These are phyloP conservation scores for Tricholoma terreum DNA, from an alignment of 768 basidiomycete species.

Conservation along the genomic window DNA sequence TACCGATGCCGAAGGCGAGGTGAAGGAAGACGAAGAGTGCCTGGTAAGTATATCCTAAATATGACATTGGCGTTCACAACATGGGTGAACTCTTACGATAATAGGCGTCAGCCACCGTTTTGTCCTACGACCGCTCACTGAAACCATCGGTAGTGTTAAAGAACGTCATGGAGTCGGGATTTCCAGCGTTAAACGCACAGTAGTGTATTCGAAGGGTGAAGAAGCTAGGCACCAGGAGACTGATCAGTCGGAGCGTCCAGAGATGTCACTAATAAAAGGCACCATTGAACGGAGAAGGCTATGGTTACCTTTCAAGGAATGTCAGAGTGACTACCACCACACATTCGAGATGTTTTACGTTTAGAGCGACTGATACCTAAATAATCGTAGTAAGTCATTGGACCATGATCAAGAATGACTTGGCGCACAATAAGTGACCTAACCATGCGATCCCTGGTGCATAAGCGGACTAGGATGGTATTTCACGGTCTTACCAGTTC, in stretches of 20 bases:
- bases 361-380: conserved; percentile 27
- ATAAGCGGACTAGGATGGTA: background rate
- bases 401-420: background rate
- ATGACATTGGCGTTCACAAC: background rate
- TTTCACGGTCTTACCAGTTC: conserved; percentile 32
- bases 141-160: background rate
- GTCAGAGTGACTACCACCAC: background rate
- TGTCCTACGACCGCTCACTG: conserved; percentile 30
- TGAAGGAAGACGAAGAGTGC: conserved; percentile 24
- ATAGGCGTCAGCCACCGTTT: conserved; percentile 30
- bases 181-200: conserved; percentile 18
- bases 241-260: too few relatives aligned
- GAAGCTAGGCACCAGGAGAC: conserved; percentile 22
- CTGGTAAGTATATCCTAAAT: conserved; percentile 16
- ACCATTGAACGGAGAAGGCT: conserved; percentile 32
- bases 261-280: too few relatives aligned
- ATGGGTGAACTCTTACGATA: conserved; percentile 23
- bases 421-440: conserved; percentile 36
- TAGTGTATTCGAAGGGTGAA: conserved; percentile 31
- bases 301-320: conserved; percentile 19
- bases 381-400: background rate
- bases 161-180: background rate
- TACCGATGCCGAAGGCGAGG: conserved; percentile 38
- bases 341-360: conserved; percentile 12
- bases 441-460: background rate